Percentiles rank a stretch among this genome's conserved stretches.
These are phyloP conservation scores for Halteria grandinella DNA, from an alignment of 73 alveolate genomes.

Conservation along the genomic window DNA sequence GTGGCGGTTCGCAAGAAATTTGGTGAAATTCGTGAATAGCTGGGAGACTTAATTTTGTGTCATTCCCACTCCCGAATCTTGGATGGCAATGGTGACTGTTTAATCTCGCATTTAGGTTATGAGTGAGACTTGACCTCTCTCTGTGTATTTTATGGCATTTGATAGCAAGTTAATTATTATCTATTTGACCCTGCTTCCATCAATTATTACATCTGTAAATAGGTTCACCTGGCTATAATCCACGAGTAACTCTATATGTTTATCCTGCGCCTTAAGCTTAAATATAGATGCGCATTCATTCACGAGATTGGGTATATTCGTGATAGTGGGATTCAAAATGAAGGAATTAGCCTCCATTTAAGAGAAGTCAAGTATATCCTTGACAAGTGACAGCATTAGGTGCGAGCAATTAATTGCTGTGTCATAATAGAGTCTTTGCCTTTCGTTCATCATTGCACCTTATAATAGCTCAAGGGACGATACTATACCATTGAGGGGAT, in stretches of 20 bases:
- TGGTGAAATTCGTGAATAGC: conserved; percentile 14
- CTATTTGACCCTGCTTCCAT: conserved; percentile 25
- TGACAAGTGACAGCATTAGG: conserved; percentile 34
- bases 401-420: conserved; percentile 38
- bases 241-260: neutral
- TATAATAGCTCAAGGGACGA: conserved; percentile 19
- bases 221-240: neutral
- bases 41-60: neutral
- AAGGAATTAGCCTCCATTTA: conserved; percentile 25
- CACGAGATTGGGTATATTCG: neutral
- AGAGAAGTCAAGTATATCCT: conserved; percentile 57
- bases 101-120: too few relatives aligned
- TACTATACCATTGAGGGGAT: conserved; percentile 59
- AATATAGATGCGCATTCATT: conserved; percentile 11
- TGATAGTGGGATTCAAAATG: neutral
- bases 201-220: neutral
- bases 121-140: conserved; percentile 8
- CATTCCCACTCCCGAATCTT: conserved; percentile 33
- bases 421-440: neutral
- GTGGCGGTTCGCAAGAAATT: neutral
- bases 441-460: neutral
- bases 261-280: conserved; percentile 1
- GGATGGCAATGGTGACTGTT: too few relatives aligned
- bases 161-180: conserved; percentile 37
- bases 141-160: conserved; percentile 46